Evolutionary conservation across 1,284 basidiomycete genomes (phyloP).

Genomic region (Naganishia sp.): DNA sequence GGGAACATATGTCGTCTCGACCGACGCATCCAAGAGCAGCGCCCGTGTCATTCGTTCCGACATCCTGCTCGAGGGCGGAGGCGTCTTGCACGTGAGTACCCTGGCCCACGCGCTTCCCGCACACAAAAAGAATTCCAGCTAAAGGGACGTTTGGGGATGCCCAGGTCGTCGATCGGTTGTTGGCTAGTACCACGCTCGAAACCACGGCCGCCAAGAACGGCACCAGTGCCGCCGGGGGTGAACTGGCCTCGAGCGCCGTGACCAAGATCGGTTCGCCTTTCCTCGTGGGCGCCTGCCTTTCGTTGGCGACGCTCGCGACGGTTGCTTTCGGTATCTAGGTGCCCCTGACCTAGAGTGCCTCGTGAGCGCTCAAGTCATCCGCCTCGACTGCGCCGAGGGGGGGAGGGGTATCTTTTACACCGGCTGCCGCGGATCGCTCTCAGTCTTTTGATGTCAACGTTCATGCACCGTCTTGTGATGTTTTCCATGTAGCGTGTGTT

Average conservation of each 20-base stretch:
- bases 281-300: constrained; percentile 3
- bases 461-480: no score
- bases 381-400: constrained; percentile 9
- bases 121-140: not conserved
- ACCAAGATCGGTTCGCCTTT: not conserved
- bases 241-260: constrained; percentile 11
- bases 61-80: constrained; percentile 44
- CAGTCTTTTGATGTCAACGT: no score
- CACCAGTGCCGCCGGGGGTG: not conserved
- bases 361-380: no score
- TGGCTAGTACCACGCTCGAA: constrained; percentile 20
- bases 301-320: constrained; percentile 4
- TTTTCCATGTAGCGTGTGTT: no score
- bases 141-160: not conserved
- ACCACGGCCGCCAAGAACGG: constrained; percentile 2
- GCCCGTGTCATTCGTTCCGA: constrained; percentile 43
- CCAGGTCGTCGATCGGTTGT: constrained; percentile 28
- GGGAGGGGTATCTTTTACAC: not conserved
- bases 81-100: constrained; percentile 47
- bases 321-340: constrained; percentile 2
- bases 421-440: not conserved
- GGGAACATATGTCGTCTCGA: constrained; percentile 37
- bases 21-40: constrained; percentile 35
- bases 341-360: not conserved
- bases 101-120: no score